Evolutionary conservation across 1,139 yeast genomes (phyloP).

Genomic region (Eremothecium sinecaudum): DNA sequence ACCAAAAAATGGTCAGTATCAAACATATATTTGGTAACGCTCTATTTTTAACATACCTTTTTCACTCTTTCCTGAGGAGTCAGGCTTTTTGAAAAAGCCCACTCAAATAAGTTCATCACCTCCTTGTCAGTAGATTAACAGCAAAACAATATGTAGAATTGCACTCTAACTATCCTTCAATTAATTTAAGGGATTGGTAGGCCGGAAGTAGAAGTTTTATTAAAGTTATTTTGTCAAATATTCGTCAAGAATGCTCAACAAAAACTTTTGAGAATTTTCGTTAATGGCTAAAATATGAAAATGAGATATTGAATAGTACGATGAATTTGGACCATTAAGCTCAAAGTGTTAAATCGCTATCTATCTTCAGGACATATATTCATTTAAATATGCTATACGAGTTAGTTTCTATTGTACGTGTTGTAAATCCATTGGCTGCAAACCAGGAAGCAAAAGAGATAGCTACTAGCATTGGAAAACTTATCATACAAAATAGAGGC

Average conservation of each 20-base stretch:
- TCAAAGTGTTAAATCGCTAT: background rate
- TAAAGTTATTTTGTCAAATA: too few species aligned
- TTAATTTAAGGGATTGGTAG: too few species aligned
- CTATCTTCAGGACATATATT: background rate
- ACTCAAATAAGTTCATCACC: slow-evolving; percentile 73
- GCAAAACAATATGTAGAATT: too few species aligned
- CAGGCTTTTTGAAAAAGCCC: slow-evolving; percentile 90
- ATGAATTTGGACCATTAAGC: background rate
- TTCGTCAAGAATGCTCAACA: too few species aligned
- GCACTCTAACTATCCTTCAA: too few species aligned
- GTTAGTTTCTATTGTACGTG: slow-evolving; percentile 81
- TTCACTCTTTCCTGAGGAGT: slow-evolving; percentile 94
- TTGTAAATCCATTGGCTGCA: slow-evolving; percentile 45
- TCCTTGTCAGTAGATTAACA: too few species aligned
- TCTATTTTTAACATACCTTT: slow-evolving; percentile 36
- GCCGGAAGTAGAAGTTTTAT: too few species aligned
- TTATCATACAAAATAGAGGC: slow-evolving; percentile 83
- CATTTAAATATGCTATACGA: slow-evolving; percentile 78
- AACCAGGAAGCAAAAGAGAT: slow-evolving; percentile 55
- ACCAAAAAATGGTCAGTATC: slow-evolving; percentile 1
- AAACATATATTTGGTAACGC: background rate
- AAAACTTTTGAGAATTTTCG: too few species aligned
- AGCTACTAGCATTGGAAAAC: slow-evolving; percentile 72
- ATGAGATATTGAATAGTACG: background rate
- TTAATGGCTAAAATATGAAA: background rate